Evolutionary conservation across 306 rosid species (phyloP).

Genomic region (Spatholobus suberectus): DNA sequence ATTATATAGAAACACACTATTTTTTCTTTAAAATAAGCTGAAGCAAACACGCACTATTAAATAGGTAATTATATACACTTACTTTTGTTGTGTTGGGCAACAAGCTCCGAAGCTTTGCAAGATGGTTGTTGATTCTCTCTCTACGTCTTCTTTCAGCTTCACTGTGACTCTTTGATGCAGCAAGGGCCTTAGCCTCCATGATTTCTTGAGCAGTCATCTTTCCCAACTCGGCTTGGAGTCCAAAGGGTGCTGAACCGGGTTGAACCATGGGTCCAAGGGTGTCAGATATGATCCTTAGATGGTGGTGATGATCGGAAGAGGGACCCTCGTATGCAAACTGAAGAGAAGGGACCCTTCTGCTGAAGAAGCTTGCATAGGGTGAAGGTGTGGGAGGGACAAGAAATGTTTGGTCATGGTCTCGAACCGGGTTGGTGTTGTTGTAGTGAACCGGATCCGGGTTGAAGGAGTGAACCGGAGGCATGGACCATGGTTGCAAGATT

Average conservation of each 20-base stretch:
- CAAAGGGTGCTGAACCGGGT: constrained; percentile 70
- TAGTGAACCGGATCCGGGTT: constrained; percentile 49
- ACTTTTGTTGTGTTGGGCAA: constrained; percentile 93
- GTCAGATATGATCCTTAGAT: constrained; percentile 75
- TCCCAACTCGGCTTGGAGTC: constrained; percentile 84
- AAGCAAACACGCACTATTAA: not conserved
- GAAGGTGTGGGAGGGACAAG: constrained; percentile 57
- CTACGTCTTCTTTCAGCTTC: constrained; percentile 94
- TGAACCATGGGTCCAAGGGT: constrained; percentile 70
- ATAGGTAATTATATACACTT: constrained; percentile 39
- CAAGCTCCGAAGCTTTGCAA: constrained; percentile 86
- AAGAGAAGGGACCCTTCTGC: constrained; percentile 67
- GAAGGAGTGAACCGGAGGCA: constrained; percentile 68
- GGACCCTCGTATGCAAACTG: constrained; percentile 80
- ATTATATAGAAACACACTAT: not conserved
- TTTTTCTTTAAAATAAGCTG: not conserved
- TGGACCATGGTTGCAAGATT: constrained; percentile 68
- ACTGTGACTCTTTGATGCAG: constrained; percentile 91
- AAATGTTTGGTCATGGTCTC: constrained; percentile 55
- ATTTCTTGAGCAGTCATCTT: constrained; percentile 90
- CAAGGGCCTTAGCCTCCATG: constrained; percentile 95
- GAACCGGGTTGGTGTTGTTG: constrained; percentile 35
- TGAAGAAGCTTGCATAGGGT: constrained; percentile 63
- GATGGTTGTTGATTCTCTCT: constrained; percentile 95
- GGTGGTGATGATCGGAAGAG: constrained; percentile 57